A percentile compares a stretch with the other conserved stretches of the same genome.
These are phyloP conservation scores for Parastagonospora nodorum DNA, from an alignment of 2,329 filamentous ascomycete genomes.

Conservation along the genomic window DNA sequence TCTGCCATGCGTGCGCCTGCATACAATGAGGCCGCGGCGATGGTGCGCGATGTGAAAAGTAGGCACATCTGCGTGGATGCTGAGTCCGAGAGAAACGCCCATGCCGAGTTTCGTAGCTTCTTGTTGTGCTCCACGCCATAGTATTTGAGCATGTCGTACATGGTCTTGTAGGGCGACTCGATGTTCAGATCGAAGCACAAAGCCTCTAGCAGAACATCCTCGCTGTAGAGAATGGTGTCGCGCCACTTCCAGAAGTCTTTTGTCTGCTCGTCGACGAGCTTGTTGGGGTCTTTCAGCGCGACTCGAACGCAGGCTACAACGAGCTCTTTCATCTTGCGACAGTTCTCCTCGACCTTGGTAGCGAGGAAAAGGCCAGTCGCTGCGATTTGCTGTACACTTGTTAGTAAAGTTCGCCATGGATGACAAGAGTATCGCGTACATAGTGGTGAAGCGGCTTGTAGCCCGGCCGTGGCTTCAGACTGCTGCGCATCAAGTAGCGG, in stretches of 20 bases:
- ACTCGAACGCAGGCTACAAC: constrained; percentile 93
- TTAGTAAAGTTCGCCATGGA: constrained; percentile 9
- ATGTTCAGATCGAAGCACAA: constrained; percentile 94
- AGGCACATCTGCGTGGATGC: constrained; percentile 84
- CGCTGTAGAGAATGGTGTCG: constrained; percentile 88
- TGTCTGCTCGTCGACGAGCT: constrained; percentile 92
- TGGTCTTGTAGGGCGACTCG: constrained; percentile 82
- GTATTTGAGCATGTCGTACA: constrained; percentile 79
- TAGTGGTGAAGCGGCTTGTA: constrained; percentile 83
- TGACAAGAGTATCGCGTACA: constrained; percentile 34
- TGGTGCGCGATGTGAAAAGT: constrained; percentile 75
- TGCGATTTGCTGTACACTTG: constrained; percentile 68
- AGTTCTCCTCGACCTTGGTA: constrained; percentile 97
- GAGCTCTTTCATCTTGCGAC: constrained; percentile 91
- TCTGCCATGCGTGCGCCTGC: constrained; percentile 78
- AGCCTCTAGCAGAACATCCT: constrained; percentile 88
- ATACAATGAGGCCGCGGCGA: constrained; percentile 85
- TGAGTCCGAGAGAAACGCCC: constrained; percentile 93
- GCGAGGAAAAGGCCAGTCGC: constrained; percentile 91
- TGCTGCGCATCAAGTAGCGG: constrained; percentile 90
- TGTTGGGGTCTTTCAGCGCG: constrained; percentile 88
- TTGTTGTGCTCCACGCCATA: constrained; percentile 80
- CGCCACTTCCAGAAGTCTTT: constrained; percentile 99
- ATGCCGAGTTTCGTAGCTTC: constrained; percentile 79
- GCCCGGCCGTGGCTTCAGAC: constrained; percentile 73